Conservation (phyloP, 352 stramenopile genomes). For the Sclerospora graminicola region DNA sequence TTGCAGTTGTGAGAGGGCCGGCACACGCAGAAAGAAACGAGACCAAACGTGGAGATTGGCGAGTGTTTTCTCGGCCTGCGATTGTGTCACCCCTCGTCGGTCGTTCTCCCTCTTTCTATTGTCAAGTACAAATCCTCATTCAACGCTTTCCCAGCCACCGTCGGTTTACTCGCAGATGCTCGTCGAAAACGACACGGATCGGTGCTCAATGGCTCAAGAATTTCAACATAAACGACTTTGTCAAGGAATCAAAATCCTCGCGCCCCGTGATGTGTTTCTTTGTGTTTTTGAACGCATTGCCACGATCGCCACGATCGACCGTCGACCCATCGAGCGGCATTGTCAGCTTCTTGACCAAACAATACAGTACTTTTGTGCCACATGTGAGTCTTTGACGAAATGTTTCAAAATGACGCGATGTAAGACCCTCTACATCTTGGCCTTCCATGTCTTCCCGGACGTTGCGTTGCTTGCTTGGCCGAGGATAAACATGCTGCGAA, state of each 20-base stretch:
- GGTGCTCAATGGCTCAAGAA: constrained; percentile 78
- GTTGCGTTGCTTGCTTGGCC: constrained; percentile 2
- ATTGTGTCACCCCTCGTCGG: constrained; percentile 77
- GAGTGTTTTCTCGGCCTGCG: constrained; percentile 84
- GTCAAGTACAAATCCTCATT: constrained; percentile 16
- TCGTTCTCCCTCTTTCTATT: constrained; percentile 1
- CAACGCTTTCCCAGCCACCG: background rate
- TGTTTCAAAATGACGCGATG: constrained; percentile 57
- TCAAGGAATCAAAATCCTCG: constrained; percentile 78
- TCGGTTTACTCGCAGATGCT: constrained; percentile 8
- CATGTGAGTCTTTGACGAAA: constrained; percentile 47
- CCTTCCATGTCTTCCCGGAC: constrained; percentile 1
- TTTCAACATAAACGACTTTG: constrained; percentile 82
- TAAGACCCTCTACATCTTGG: constrained; percentile 44
- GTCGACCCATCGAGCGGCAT: constrained; percentile 51
- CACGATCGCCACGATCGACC: constrained; percentile 21
- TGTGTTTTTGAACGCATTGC: constrained; percentile 36
- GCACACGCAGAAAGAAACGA: constrained; percentile 89
- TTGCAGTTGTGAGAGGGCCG: no score
- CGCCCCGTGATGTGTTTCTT: constrained; percentile 68
- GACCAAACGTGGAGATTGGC: no score
- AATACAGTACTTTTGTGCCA: constrained; percentile 51
- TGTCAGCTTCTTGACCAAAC: constrained; percentile 62
- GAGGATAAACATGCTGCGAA: constrained; percentile 40
- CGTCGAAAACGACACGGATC: constrained; percentile 87